phyloP scores from a whole-genome alignment of 2,329 filamentous ascomycete genomes.

The Epichloe scottii region DNA sequence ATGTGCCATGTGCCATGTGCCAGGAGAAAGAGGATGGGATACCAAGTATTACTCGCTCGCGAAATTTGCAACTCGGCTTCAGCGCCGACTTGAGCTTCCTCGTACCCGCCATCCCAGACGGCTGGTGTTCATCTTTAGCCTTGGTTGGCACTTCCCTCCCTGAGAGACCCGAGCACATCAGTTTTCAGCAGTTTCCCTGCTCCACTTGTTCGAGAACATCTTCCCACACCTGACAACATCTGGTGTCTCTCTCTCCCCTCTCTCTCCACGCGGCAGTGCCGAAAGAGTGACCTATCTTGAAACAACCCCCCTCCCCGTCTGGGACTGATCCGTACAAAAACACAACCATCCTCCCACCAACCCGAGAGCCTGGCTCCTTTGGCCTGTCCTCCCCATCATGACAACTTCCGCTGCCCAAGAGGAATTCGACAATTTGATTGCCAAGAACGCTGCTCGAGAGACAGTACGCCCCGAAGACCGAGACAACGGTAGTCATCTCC shows the following conservation, averaged over 20 bases:
- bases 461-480: conserved; percentile 46
- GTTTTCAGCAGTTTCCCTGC: neutral
- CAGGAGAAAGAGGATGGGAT: neutral
- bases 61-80: neutral
- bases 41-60: neutral
- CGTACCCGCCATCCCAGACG: neutral
- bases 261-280: conserved; percentile 5
- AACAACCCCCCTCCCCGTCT: neutral
- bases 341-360: neutral
- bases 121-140: too few species aligned
- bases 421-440: conserved; percentile 52
- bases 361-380: neutral
- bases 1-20: neutral
- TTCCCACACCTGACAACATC: conserved; percentile 12
- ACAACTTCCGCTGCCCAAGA: conserved; percentile 50
- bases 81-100: neutral
- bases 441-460: conserved; percentile 37
- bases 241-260: neutral
- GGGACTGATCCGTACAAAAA: conserved; percentile 1
- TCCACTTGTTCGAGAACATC: conserved; percentile 22
- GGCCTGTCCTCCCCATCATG: conserved; percentile 29
- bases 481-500: conserved; percentile 30
- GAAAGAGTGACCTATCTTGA: neutral
- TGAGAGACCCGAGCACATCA: neutral
- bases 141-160: too few species aligned